Evolutionary conservation across 116 monocot genomes (phyloP).

Genomic region (Zostera marina): DNA sequence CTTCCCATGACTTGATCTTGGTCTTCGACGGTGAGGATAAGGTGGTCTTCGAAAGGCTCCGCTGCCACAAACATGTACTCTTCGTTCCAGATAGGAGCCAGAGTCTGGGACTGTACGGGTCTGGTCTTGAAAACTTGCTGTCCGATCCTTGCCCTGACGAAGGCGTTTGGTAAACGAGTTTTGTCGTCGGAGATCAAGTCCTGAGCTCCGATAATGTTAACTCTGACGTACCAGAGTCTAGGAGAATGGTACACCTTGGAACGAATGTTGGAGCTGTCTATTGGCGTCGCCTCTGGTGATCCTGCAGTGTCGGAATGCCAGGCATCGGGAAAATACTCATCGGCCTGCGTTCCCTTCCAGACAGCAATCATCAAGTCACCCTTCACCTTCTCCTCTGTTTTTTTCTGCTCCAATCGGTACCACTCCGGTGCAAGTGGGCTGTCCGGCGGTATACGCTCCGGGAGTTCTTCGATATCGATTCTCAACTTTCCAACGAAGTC

Average conservation of each 20-base stretch:
- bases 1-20: slow-evolving; percentile 39
- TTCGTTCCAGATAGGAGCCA: slow-evolving; percentile 43
- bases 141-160: slow-evolving; percentile 37
- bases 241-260: slow-evolving; percentile 75
- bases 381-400: slow-evolving; percentile 19
- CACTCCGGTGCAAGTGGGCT: slow-evolving; percentile 69
- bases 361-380: slow-evolving; percentile 61
- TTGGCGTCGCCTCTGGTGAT: slow-evolving; percentile 28
- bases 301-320: slow-evolving; percentile 51
- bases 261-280: slow-evolving; percentile 24
- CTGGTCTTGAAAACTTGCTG: slow-evolving; percentile 41
- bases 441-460: slow-evolving; percentile 47
- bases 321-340: slow-evolving; percentile 57
- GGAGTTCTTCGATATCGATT: slow-evolving; percentile 34
- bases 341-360: slow-evolving; percentile 82
- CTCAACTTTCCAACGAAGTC: slow-evolving; percentile 39
- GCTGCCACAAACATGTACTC: slow-evolving; percentile 65
- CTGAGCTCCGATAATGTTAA: slow-evolving; percentile 52
- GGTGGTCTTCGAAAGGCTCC: slow-evolving; percentile 68
- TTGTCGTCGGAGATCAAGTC: slow-evolving; percentile 36
- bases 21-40: slow-evolving; percentile 42
- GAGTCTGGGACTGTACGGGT: slow-evolving; percentile 11
- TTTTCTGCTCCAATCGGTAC: slow-evolving; percentile 47
- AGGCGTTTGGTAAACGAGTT: slow-evolving; percentile 40
- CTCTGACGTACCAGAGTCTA: slow-evolving; percentile 74